phyloP scores from a whole-genome alignment of 768 basidiomycete species.

The Russula lepida region DNA sequence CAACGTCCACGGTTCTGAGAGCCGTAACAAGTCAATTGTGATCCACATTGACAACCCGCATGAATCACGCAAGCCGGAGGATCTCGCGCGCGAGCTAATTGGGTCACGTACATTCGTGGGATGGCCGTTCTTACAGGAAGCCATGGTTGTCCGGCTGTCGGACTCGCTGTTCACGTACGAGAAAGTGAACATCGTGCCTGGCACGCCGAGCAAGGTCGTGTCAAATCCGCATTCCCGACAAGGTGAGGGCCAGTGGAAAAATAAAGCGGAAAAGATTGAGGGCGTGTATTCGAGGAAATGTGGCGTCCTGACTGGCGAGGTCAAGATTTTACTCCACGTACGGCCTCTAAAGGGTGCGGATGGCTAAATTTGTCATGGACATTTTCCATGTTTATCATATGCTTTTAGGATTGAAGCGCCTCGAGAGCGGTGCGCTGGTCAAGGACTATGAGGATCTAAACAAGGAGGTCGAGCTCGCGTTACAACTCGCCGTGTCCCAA shows the following conservation, averaged over 20 bases:
- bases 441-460: conserved; percentile 87
- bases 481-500: conserved; percentile 76
- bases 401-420: conserved; percentile 68
- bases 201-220: conserved; percentile 46
- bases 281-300: conserved; percentile 78
- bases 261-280: conserved; percentile 76
- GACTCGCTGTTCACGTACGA: conserved; percentile 86
- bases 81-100: conserved; percentile 66
- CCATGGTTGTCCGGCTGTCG: conserved; percentile 75
- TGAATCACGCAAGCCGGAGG: conserved; percentile 58
- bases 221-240: conserved; percentile 66
- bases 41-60: conserved; percentile 72
- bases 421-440: conserved; percentile 84
- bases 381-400: not conserved
- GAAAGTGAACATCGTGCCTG: conserved; percentile 46
- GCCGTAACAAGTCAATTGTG: conserved; percentile 89
- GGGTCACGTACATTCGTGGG: conserved; percentile 71
- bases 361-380: not conserved
- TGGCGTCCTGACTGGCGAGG: conserved; percentile 75
- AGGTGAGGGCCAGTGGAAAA: conserved; percentile 67
- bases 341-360: conserved; percentile 76
- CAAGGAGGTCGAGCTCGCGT: conserved; percentile 77
- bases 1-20: conserved; percentile 88
- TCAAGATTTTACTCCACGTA: conserved; percentile 83
- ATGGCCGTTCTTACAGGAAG: conserved; percentile 97